A percentile compares a stretch with the other conserved stretches of the same genome.
These are phyloP conservation scores for Russula earlei DNA, from an alignment of 768 basidiomycete genomes.

Conservation along the genomic window DNA sequence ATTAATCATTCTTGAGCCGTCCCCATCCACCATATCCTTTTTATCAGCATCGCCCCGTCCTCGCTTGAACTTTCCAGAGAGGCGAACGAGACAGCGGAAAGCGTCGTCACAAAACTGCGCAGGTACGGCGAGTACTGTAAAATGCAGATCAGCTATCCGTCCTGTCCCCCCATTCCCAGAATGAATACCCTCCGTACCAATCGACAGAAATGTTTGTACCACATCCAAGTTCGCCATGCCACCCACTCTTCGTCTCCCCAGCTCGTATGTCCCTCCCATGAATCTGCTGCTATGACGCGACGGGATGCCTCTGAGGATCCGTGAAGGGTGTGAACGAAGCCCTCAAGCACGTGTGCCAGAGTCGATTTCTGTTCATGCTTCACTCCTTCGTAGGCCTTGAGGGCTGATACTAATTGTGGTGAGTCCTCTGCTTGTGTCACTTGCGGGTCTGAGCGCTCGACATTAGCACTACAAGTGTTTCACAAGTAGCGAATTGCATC, in stretches of 20 bases:
- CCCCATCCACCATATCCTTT: constrained; percentile 61
- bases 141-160: background rate
- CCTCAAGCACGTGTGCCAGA: constrained; percentile 61
- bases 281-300: constrained; percentile 50
- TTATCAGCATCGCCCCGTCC: constrained; percentile 47
- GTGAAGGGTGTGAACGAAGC: constrained; percentile 45
- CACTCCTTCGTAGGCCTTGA: constrained; percentile 67
- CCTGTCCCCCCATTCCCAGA: background rate
- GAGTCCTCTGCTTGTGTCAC: constrained; percentile 46
- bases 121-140: constrained; percentile 71
- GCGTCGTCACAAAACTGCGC: constrained; percentile 61
- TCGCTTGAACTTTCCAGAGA: constrained; percentile 51
- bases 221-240: constrained; percentile 82
- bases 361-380: constrained; percentile 70
- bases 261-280: constrained; percentile 59
- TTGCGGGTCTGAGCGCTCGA: constrained; percentile 25
- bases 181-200: constrained; percentile 38
- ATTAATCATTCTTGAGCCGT: constrained; percentile 42
- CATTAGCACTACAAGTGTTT: background rate
- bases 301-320: constrained; percentile 37
- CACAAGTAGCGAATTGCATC: constrained; percentile 13
- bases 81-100: constrained; percentile 59
- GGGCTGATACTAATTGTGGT: constrained; percentile 56
- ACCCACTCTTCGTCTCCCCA: constrained; percentile 76
- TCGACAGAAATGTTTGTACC: constrained; percentile 85